phyloP scores from a whole-genome alignment of 1,284 basidiomycete genomes.

The Thelephora terrestris region DNA sequence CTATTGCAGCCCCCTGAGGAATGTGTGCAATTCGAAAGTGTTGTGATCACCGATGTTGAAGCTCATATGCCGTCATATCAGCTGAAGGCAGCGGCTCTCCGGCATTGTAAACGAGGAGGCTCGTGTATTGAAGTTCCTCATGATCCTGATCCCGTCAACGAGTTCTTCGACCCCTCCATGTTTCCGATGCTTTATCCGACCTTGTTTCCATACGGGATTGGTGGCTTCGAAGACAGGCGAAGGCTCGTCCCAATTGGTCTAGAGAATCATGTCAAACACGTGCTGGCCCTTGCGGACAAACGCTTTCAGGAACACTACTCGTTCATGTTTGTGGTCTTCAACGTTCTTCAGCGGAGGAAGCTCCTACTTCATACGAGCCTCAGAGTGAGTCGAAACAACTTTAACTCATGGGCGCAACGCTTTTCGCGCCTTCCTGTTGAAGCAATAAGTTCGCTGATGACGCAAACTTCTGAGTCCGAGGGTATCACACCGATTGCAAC shows the following conservation, averaged over 20 bases:
- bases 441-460: background rate
- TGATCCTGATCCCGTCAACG: constrained; percentile 12
- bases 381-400: constrained; percentile 19
- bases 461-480: no score
- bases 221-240: constrained; percentile 23
- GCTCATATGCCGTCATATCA: constrained; percentile 18
- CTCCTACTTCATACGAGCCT: constrained; percentile 21
- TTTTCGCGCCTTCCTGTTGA: background rate
- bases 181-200: constrained; percentile 8
- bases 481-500: constrained; percentile 7
- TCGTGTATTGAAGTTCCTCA: no score
- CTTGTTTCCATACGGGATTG: constrained; percentile 26
- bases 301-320: constrained; percentile 27
- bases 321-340: constrained; percentile 28
- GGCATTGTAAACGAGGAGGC: constrained; percentile 21
- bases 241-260: constrained; percentile 13
- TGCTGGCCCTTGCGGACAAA: constrained; percentile 19
- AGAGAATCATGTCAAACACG: constrained; percentile 21
- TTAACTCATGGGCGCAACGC: background rate
- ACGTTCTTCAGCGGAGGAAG: constrained; percentile 23
- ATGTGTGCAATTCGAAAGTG: no score
- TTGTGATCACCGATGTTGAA: no score
- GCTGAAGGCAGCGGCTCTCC: constrained; percentile 22
- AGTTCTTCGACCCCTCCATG: constrained; percentile 4
- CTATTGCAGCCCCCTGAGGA: constrained; percentile 12